These are phyloP conservation scores for Solanum chilense DNA, from an alignment of 257 asterid genomes.

Conservation along the genomic window DNA sequence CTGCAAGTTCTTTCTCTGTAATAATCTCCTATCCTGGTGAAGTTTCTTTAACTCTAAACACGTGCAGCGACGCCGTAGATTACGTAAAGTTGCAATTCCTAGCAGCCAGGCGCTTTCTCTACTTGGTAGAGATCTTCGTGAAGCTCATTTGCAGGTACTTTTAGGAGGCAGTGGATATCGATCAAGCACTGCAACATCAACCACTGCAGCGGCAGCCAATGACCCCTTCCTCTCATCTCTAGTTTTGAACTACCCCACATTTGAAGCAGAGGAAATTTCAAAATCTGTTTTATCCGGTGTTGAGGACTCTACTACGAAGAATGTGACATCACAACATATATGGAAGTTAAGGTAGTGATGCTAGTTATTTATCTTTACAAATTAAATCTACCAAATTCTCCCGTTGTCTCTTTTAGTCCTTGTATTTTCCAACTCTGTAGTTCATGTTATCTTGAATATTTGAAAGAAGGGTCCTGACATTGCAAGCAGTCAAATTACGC, in stretches of 20 bases:
- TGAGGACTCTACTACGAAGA: constrained; percentile 42
- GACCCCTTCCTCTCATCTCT: constrained; percentile 69
- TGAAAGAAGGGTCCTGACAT: background rate
- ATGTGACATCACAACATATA: constrained; percentile 19
- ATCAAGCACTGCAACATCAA: constrained; percentile 35
- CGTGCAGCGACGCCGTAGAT: constrained; percentile 63
- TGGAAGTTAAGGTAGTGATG: constrained; percentile 66
- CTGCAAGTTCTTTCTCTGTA: background rate
- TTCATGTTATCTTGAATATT: background rate
- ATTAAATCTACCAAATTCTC: background rate
- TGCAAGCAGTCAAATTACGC: background rate
- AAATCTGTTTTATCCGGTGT: constrained; percentile 51
- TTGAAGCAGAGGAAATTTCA: constrained; percentile 65
- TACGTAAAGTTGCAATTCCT: constrained; percentile 60
- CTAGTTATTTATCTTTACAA: background rate
- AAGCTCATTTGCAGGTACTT: constrained; percentile 80
- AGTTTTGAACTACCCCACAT: constrained; percentile 38
- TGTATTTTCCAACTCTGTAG: background rate
- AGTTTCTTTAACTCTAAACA: constrained; percentile 40
- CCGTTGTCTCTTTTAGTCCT: background rate
- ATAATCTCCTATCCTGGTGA: background rate
- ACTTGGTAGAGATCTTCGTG: constrained; percentile 75
- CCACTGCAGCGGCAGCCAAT: constrained; percentile 20
- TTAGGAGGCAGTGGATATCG: constrained; percentile 54
- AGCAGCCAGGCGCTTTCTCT: constrained; percentile 65